Conservation (phyloP, 352 stramenopile species). For the Thalassiosira gravida region DNA sequence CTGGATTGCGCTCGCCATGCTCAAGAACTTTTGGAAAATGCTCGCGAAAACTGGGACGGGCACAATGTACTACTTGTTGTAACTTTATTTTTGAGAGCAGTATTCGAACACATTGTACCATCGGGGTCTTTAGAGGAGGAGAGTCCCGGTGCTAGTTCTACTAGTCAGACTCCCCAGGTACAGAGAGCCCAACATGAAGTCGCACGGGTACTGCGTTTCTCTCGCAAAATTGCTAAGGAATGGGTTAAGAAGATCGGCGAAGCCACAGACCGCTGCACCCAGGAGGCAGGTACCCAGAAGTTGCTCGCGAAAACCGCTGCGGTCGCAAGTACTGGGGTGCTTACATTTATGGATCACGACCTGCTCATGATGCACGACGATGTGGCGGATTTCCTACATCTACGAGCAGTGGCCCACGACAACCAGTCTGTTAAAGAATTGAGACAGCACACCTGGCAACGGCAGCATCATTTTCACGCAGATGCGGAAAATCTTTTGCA, state of each 20-base stretch:
- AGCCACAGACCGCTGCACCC: neutral
- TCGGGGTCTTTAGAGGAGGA: too few species aligned
- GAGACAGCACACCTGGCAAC: conserved; percentile 19
- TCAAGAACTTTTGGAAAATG: conserved; percentile 3
- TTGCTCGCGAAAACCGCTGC: conserved; percentile 8
- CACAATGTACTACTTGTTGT: conserved; percentile 26
- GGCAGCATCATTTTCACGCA: conserved; percentile 14
- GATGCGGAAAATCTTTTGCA: conserved; percentile 8
- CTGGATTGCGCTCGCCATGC: conserved; percentile 10
- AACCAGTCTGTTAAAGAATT: conserved; percentile 11
- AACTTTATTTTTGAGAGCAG: conserved; percentile 3
- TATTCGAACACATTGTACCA: too few species aligned
- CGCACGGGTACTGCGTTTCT: neutral
- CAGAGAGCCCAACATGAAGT: neutral
- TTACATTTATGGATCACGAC: conserved; percentile 14
- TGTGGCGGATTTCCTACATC: conserved; percentile 16
- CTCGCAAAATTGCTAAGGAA: conserved; percentile 10
- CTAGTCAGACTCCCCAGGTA: neutral
- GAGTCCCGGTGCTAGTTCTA: too few species aligned
- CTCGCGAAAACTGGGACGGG: conserved; percentile 3
- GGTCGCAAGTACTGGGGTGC: conserved; percentile 6
- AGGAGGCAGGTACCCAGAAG: conserved; percentile 8
- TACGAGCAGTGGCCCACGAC: conserved; percentile 16
- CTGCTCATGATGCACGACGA: conserved; percentile 2
- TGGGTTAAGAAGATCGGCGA: conserved; percentile 14